phyloP scores from a whole-genome alignment of 2,329 filamentous ascomycete genomes.

The Colletotrichum echinochloae region DNA sequence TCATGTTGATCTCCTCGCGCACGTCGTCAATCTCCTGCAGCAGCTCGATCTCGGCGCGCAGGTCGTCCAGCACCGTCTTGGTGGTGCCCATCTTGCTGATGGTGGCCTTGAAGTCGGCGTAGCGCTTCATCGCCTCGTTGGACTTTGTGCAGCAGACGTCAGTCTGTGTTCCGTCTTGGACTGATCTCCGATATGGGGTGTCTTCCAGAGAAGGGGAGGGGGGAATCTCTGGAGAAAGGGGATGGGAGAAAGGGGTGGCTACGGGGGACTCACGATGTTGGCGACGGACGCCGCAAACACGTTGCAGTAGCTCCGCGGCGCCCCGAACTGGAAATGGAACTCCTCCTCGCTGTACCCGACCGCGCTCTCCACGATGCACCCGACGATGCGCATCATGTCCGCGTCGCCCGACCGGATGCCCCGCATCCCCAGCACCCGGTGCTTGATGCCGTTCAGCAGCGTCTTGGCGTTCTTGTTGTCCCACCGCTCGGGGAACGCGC shows the following conservation, averaged over 20 bases:
- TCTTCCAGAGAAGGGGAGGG: background rate
- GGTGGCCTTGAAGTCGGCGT: constrained; percentile 37
- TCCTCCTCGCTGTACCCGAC: constrained; percentile 40
- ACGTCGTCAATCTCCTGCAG: constrained; percentile 41
- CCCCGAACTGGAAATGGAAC: constrained; percentile 42
- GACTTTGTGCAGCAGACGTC: background rate
- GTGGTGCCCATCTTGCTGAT: constrained; percentile 41
- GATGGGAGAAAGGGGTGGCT: background rate
- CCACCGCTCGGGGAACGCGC: constrained; percentile 41
- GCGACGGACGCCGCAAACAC: constrained; percentile 39
- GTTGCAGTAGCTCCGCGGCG: constrained; percentile 39
- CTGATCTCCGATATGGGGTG: no score
- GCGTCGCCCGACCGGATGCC: constrained; percentile 26
- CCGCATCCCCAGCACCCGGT: constrained; percentile 33
- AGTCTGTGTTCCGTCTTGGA: background rate
- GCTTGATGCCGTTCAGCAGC: constrained; percentile 41
- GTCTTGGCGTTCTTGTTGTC: constrained; percentile 43
- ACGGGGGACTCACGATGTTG: constrained; percentile 18
- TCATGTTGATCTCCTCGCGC: constrained; percentile 41
- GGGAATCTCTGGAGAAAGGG: no score
- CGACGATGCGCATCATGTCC: constrained; percentile 38
- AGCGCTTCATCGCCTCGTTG: constrained; percentile 42
- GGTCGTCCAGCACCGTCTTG: constrained; percentile 40
- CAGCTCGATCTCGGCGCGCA: constrained; percentile 44
- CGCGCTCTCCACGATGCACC: constrained; percentile 32